A percentile compares a stretch with the other conserved stretches of the same genome.
Evolutionary conservation across 1,284 basidiomycete species (phyloP).

Genomic region (Puccinia coronata): DNA sequence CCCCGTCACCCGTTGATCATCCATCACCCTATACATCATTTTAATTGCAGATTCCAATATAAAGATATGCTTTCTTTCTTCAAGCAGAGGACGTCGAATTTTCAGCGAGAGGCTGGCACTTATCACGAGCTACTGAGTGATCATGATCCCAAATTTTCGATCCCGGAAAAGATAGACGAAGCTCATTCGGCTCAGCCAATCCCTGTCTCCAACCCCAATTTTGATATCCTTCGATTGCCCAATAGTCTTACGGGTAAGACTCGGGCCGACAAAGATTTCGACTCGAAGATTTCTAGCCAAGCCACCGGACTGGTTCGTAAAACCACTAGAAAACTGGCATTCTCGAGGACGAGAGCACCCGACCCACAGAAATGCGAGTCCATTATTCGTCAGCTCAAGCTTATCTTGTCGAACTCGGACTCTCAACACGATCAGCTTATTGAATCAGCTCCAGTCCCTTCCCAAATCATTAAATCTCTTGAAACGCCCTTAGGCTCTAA

Average conservation of each 20-base stretch:
- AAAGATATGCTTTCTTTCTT: conserved; percentile 1
- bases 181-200: background rate
- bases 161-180: background rate
- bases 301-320: background rate
- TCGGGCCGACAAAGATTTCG: background rate
- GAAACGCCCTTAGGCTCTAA: background rate
- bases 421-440: background rate
- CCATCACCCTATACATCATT: too few species aligned
- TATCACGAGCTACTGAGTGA: background rate
- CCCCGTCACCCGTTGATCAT: too few species aligned
- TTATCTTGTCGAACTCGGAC: background rate
- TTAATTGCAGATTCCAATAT: background rate
- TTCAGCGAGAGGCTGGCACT: background rate
- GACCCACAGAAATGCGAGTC: background rate
- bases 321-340: background rate
- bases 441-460: background rate
- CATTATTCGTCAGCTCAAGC: background rate
- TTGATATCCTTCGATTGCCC: conserved; percentile 16
- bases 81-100: background rate
- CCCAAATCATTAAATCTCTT: background rate
- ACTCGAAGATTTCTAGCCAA: background rate
- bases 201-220: background rate
- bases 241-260: background rate
- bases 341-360: background rate
- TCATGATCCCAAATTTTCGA: background rate